A percentile compares a stretch with the other conserved stretches of the same genome.
Conservation (phyloP, 2,329 filamentous ascomycete genomes). For the Arthrobotrys sinensis region DNA sequence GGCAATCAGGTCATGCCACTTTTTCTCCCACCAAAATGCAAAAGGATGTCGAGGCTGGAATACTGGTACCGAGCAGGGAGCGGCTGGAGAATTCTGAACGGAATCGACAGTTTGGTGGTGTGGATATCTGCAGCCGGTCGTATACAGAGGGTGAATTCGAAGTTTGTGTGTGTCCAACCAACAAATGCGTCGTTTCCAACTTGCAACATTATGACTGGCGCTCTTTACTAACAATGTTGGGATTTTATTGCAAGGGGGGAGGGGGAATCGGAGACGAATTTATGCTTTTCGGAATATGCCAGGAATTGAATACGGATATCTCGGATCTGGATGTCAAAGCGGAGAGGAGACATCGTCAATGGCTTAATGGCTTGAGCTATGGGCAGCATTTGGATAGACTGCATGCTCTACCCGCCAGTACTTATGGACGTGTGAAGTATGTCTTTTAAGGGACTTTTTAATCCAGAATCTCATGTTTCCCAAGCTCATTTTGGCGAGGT, state of each 20-base stretch:
- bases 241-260: neutral
- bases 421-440: neutral
- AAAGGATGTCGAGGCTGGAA: neutral
- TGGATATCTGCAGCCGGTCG: slow-evolving; percentile 4
- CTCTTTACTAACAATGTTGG: slow-evolving; percentile 10
- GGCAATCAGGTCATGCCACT: slow-evolving; percentile 9
- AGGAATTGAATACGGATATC: slow-evolving; percentile 4
- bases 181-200: slow-evolving; percentile 15
- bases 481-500: slow-evolving; percentile 13
- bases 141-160: neutral
- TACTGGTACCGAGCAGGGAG: slow-evolving; percentile 2
- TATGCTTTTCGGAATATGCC: slow-evolving; percentile 14
- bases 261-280: neutral
- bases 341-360: slow-evolving; percentile 3
- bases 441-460: neutral
- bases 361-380: neutral
- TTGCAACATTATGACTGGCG: neutral
- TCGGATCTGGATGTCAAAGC: slow-evolving; percentile 17
- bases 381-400: neutral
- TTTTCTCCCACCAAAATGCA: neutral
- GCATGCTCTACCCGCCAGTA: neutral
- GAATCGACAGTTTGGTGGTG: neutral
- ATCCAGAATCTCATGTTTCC: neutral
- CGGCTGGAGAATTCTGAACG: neutral
- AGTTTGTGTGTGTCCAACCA: neutral